These are phyloP conservation scores for Nannochloris sp. DNA, from an alignment of 139 green algal species.

Conservation along the genomic window DNA sequence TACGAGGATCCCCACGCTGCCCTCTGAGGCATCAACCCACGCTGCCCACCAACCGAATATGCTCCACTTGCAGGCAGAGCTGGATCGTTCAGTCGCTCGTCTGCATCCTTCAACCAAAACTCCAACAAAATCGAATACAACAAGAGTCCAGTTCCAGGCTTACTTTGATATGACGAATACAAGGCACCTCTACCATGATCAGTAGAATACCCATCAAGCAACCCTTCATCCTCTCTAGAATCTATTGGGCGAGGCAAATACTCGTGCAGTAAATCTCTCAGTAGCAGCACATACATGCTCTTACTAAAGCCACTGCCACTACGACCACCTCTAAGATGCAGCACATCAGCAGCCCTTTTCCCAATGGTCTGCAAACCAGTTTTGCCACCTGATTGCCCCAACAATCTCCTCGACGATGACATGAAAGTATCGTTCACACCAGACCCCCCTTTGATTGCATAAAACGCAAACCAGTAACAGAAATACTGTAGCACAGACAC, in stretches of 20 bases:
- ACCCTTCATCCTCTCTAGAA: background rate
- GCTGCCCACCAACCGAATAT: background rate
- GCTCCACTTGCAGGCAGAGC: slow-evolving; percentile 5
- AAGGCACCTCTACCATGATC: background rate
- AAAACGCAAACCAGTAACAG: slow-evolving; percentile 75
- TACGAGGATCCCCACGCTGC: slow-evolving; percentile 16
- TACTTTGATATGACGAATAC: background rate
- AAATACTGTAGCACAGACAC: slow-evolving; percentile 65
- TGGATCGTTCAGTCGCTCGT: slow-evolving; percentile 43
- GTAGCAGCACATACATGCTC: slow-evolving; percentile 55
- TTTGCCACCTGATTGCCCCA: too few species aligned
- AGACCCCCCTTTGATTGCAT: slow-evolving; percentile 53
- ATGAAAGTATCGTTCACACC: background rate
- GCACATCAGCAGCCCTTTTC: slow-evolving; percentile 14
- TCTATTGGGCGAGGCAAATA: slow-evolving; percentile 42
- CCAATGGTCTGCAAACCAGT: background rate
- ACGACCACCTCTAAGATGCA: slow-evolving; percentile 21
- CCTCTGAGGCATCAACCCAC: too few species aligned
- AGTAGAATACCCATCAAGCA: background rate
- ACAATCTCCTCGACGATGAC: background rate
- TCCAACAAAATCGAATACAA: slow-evolving; percentile 47
- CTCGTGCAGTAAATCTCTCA: slow-evolving; percentile 52
- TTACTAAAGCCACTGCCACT: slow-evolving; percentile 8
- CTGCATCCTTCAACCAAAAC: slow-evolving; percentile 68
- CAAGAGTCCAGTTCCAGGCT: slow-evolving; percentile 6